Evolutionary conservation across 257 asterid genomes (phyloP), one percentile per base, ranked within the genome.

Genomic region (Plantago ovata): DNA sequence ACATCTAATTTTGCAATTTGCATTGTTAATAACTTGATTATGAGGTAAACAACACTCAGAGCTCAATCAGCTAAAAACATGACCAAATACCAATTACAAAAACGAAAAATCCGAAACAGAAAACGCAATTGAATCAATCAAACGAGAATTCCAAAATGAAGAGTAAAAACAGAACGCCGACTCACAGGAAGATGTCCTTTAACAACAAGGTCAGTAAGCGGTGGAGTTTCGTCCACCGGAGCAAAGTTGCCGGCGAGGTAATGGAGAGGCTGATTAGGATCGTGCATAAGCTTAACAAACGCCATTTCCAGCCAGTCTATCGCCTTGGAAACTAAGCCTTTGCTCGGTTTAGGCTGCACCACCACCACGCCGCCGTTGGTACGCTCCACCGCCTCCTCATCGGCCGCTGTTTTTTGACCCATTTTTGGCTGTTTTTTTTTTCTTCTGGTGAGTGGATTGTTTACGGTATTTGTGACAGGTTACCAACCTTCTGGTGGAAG

Each of bases 161-260:
- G 16, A 33, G 3, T 6, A 2, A 2, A 36, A 54, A 21, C 52
- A 10, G 18, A 24, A 13, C 24, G 9, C n/a, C 20, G 15, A 73
- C 98, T 81, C 69, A 92, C 98, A 41, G 98, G 98, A 1, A 92
- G 86, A 24, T 79, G 82, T 13, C 98, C 98, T 16, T 42, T 67
- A 20, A 88, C 81, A 0, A 77, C 71, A 38, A 92, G 95, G 65
- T 88, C 95, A 33, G 72, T 60, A 41, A 71, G 72, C 45, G 97
- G 98, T 38, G 97, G 87, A 54, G 97, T 84, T 71, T 93, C 98
- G 39, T 86, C 86, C 47, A 86, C 88, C 9, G 98, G 97, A 42
- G 78, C 95, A 58, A 85, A 93, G 70, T 89, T 93, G n/a, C 95
- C 97, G 61, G 73, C 52, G 18, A 93, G 82, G 62, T 84, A 93